Evolutionary conservation across 805 yeast genomes (phyloP).

Genomic region (Grigorovia yakushimaensis): DNA sequence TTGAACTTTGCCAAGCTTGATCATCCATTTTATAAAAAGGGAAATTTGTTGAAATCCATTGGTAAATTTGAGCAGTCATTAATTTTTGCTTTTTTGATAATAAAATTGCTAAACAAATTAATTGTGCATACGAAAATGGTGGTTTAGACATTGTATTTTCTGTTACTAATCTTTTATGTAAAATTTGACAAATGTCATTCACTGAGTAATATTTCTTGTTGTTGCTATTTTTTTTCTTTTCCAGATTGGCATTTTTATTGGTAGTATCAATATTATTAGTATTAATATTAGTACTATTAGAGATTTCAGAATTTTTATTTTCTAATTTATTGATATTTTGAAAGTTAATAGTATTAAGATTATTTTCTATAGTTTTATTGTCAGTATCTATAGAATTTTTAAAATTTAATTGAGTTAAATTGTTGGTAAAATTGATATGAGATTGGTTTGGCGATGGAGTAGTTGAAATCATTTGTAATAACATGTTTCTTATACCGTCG

Average conservation of each 20-base stretch:
- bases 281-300: background rate
- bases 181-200: background rate
- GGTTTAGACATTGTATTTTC: slow-evolving; percentile 42
- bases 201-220: background rate
- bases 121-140: slow-evolving; percentile 83
- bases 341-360: no score
- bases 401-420: no score
- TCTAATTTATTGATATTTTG: background rate
- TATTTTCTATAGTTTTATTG: no score
- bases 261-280: background rate
- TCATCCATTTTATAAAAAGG: slow-evolving; percentile 70
- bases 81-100: slow-evolving; percentile 64
- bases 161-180: background rate
- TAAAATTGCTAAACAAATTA: slow-evolving; percentile 87
- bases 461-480: background rate
- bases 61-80: slow-evolving; percentile 73
- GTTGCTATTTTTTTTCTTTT: background rate
- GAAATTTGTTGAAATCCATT: slow-evolving; percentile 83
- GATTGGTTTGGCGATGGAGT: background rate
- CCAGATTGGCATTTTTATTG: no score
- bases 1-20: slow-evolving; percentile 94
- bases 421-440: background rate
- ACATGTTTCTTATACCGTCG: background rate
- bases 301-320: background rate
- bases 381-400: no score